These are phyloP conservation scores for Linnemannia schmuckeri DNA, from an alignment of 192 early-diverging fungal genomes.

Conservation along the genomic window DNA sequence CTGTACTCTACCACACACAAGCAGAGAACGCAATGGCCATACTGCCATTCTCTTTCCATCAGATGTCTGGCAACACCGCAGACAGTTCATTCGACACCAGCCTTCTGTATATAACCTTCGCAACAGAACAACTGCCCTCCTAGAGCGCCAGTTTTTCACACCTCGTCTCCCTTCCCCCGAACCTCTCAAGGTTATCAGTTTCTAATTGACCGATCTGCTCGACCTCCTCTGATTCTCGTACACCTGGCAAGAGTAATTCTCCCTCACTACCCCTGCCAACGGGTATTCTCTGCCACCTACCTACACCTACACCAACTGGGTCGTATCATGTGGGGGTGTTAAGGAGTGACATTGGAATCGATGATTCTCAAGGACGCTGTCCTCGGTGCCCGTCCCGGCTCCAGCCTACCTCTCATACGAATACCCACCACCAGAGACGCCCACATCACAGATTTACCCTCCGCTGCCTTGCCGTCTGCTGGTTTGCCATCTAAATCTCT, in stretches of 20 bases:
- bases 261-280: background rate
- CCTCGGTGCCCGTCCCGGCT: background rate
- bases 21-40: background rate
- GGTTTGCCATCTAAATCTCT: background rate
- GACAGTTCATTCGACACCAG: background rate
- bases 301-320: background rate
- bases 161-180: background rate
- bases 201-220: background rate
- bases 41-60: background rate
- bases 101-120: background rate
- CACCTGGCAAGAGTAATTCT: background rate
- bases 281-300: background rate
- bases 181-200: background rate
- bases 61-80: background rate
- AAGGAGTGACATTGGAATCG: slow-evolving; percentile 14
- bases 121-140: background rate
- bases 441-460: no score
- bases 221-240: background rate
- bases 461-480: no score
- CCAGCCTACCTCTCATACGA: background rate
- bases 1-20: no score
- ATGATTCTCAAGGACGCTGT: background rate
- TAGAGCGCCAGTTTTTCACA: background rate
- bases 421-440: no score
- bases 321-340: background rate